A percentile compares a stretch with the other conserved stretches of the same genome.
phyloP scores from a whole-genome alignment of 1,284 basidiomycete species.

The Trichosporon sp. region DNA sequence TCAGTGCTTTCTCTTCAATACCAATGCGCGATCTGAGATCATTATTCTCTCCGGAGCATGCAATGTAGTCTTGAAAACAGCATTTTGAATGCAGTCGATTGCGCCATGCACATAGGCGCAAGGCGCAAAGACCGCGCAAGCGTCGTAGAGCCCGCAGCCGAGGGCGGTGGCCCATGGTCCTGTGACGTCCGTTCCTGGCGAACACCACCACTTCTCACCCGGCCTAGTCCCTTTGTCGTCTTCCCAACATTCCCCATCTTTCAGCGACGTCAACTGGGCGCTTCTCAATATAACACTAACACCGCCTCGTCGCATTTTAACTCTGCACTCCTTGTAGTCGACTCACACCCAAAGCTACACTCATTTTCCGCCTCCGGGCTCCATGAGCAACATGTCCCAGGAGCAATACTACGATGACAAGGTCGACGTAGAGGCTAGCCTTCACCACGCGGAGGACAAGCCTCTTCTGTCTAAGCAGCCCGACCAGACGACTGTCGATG shows the following conservation, averaged over 20 bases:
- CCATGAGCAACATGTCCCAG: background rate
- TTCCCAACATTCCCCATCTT: background rate
- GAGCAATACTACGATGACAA: background rate
- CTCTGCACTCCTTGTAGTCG: too few species aligned
- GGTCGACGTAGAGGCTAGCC: background rate
- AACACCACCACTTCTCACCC: background rate
- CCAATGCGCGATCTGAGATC: too few species aligned
- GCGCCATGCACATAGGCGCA: background rate
- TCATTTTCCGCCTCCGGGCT: background rate
- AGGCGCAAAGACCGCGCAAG: background rate
- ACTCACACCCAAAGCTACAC: background rate
- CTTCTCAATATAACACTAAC: background rate
- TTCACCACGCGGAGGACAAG: background rate
- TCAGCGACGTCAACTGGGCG: background rate
- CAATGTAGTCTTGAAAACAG: background rate
- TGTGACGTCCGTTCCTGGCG: slow-evolving; percentile 1
- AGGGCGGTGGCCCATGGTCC: background rate
- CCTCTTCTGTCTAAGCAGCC: background rate
- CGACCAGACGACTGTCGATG: background rate
- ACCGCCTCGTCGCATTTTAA: background rate
- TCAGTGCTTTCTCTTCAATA: too few species aligned
- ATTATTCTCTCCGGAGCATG: background rate
- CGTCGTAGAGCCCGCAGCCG: background rate
- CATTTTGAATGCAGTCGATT: background rate
- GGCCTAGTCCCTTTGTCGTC: background rate